A percentile compares a stretch with the other conserved stretches of the same genome.
Evolutionary conservation across 306 rosid genomes (phyloP).

Genomic region (Castanopsis chinensis): DNA sequence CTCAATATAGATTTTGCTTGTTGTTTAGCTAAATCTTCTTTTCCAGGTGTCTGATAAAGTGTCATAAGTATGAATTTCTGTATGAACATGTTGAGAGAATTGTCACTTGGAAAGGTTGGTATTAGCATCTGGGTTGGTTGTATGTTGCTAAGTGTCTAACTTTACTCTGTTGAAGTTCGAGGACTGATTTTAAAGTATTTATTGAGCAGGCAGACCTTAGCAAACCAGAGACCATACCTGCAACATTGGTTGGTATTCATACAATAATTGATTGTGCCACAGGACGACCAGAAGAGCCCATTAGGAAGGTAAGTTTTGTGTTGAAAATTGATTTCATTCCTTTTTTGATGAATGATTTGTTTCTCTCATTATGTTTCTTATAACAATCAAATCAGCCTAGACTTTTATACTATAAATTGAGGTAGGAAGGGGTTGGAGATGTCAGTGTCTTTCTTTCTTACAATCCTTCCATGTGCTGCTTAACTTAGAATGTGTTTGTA

Average conservation of each 20-base stretch:
- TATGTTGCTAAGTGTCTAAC: background rate
- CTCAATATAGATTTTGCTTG: background rate
- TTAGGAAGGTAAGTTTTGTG: constrained; percentile 51
- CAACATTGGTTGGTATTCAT: constrained; percentile 88
- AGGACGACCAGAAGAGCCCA: constrained; percentile 96
- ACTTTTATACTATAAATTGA: background rate
- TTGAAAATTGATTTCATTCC: background rate
- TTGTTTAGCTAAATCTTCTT: background rate
- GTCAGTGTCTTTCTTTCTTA: background rate
- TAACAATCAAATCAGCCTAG: background rate
- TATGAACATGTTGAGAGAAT: background rate
- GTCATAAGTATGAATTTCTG: background rate
- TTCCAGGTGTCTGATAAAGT: background rate
- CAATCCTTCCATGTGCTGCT: background rate
- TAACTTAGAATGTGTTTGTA: no score
- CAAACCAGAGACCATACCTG: constrained; percentile 90
- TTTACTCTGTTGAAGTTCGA: background rate
- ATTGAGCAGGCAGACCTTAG: constrained; percentile 77
- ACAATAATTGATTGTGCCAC: constrained; percentile 94
- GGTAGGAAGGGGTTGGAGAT: background rate
- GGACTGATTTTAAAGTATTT: background rate
- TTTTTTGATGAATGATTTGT: no score
- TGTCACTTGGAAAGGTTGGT: background rate
- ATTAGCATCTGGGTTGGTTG: background rate
- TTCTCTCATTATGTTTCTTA: background rate